phyloP scores from a whole-genome alignment of 2,329 filamentous ascomycete species.

The Cladophialophora exuberans region DNA sequence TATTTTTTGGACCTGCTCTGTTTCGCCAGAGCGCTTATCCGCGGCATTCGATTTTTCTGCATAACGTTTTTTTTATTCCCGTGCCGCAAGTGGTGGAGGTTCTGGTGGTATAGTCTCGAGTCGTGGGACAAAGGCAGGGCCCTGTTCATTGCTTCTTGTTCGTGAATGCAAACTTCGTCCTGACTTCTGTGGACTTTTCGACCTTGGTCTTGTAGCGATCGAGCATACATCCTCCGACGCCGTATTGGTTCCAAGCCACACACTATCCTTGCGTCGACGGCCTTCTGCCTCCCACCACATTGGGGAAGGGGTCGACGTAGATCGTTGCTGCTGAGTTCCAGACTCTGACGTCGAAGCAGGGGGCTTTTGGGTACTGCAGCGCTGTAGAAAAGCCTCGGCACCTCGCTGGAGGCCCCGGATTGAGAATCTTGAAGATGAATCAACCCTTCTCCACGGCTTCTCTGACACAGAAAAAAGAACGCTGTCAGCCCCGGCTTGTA shows the following conservation, averaged over 20 bases:
- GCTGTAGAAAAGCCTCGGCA: constrained; percentile 11
- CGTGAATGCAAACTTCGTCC: constrained; percentile 6
- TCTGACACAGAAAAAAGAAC: constrained; percentile 70
- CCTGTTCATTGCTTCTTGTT: constrained; percentile 11
- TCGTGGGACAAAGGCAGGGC: constrained; percentile 5
- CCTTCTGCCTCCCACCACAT: constrained; percentile 34
- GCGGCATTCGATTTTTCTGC: neutral
- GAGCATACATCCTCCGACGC: constrained; percentile 12
- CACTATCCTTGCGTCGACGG: constrained; percentile 30
- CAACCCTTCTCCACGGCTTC: constrained; percentile 62
- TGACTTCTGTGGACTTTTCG: constrained; percentile 21
- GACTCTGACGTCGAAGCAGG: neutral
- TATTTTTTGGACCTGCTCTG: neutral
- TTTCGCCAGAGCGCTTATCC: neutral
- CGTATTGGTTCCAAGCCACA: constrained; percentile 30
- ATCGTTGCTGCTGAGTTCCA: neutral
- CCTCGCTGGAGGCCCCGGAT: constrained; percentile 4
- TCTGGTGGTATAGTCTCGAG: constrained; percentile 10
- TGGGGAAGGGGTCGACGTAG: neutral
- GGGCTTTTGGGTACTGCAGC: neutral
- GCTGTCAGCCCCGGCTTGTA: constrained; percentile 70
- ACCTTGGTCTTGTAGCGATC: constrained; percentile 15
- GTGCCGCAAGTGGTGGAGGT: neutral
- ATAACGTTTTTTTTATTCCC: neutral
- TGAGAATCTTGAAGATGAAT: constrained; percentile 20